Conservation (phyloP, 306 rosid species). For the Abrus precatorius region DNA sequence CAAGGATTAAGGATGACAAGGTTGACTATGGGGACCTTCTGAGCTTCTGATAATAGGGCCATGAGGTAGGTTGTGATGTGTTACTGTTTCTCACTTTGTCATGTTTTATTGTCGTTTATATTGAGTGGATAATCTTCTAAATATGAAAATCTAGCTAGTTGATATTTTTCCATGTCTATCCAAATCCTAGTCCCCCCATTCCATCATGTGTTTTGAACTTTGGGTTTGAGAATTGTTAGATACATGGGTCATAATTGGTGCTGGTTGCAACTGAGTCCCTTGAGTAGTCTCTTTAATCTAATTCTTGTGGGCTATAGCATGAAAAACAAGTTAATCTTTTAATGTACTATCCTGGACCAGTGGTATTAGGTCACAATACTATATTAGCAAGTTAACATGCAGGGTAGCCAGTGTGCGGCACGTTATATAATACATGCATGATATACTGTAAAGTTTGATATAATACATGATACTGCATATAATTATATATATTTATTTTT, state of each 20-base stretch:
- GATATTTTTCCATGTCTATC: slow-evolving; percentile 26
- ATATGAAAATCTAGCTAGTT: not conserved
- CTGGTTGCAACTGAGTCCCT: not conserved
- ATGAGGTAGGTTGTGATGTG: not conserved
- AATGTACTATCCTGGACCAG: not conserved
- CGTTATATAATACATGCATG: not conserved
- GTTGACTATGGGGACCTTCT: slow-evolving; percentile 33
- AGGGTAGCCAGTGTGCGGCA: not conserved
- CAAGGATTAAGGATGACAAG: slow-evolving; percentile 34
- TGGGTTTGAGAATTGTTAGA: not conserved
- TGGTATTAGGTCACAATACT: not conserved
- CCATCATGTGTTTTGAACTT: not conserved
- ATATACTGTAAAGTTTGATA: too few relatives aligned
- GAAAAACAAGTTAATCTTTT: not conserved
- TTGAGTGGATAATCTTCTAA: slow-evolving; percentile 19
- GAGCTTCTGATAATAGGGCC: not conserved
- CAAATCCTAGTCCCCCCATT: not conserved
- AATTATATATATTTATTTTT: too few relatives aligned
- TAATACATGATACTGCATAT: too few relatives aligned
- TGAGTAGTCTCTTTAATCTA: not conserved
- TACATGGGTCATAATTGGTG: not conserved
- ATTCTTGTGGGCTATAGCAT: not conserved
- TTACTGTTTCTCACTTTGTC: slow-evolving; percentile 29
- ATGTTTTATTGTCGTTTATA: not conserved
- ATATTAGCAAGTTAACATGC: not conserved